Percentiles rank a stretch among this genome's conserved stretches.
Conservation (phyloP, 2,329 filamentous ascomycete genomes). For the Coniochaeta prunicola region DNA sequence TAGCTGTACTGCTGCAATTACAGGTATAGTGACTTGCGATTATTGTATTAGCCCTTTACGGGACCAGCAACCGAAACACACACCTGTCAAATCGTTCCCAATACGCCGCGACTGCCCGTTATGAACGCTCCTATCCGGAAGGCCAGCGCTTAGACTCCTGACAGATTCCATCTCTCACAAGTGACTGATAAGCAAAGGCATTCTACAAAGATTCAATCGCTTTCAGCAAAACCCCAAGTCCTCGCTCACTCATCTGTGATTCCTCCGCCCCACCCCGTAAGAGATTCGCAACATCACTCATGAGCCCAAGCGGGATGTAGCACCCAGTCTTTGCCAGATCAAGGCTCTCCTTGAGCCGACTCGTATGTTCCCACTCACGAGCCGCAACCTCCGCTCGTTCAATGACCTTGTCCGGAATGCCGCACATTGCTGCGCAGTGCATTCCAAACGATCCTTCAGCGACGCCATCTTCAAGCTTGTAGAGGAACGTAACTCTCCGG, state of each 20-base stretch:
- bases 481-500: conserved; percentile 89
- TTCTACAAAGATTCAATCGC: conserved; percentile 50
- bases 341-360: conserved; percentile 77
- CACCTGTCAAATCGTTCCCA: neutral
- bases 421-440: conserved; percentile 98
- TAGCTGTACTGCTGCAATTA: too few relatives aligned
- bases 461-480: conserved; percentile 87
- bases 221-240: conserved; percentile 51
- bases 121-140: neutral
- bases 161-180: neutral
- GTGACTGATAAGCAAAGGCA: neutral
- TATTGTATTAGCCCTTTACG: neutral
- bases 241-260: conserved; percentile 39
- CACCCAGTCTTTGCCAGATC: conserved; percentile 72
- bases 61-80: neutral
- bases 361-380: conserved; percentile 91
- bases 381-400: conserved; percentile 83
- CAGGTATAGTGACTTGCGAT: neutral
- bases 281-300: conserved; percentile 80
- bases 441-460: conserved; percentile 97
- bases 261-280: conserved; percentile 48
- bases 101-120: neutral
- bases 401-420: conserved; percentile 77
- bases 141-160: neutral
- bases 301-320: conserved; percentile 75